Evolutionary conservation across 108 stramenopile genomes (phyloP).

Genomic region (Chaetoceros muelleri): DNA sequence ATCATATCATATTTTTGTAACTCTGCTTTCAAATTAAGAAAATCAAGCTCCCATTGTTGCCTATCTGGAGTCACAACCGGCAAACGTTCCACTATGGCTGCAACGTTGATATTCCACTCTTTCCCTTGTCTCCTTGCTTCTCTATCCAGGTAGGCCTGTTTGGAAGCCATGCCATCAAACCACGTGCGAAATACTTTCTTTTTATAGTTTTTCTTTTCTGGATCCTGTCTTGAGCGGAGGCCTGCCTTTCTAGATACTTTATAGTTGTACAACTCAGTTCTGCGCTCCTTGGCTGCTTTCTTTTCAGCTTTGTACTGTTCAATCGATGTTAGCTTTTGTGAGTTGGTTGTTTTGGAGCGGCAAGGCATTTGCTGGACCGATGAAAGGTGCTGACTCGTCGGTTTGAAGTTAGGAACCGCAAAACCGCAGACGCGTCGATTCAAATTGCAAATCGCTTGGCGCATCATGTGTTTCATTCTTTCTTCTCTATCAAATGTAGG

Average conservation of each 20-base stretch:
- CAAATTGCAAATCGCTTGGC: too few species aligned
- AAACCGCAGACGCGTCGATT: too few species aligned
- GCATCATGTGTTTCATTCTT: too few species aligned
- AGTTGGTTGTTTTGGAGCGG: neutral
- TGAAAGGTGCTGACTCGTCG: too few species aligned
- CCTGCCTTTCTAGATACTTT: constrained; percentile 25
- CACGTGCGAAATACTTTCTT: constrained; percentile 43
- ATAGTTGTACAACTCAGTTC: constrained; percentile 28
- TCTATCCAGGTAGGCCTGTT: constrained; percentile 45
- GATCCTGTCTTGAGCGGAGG: constrained; percentile 41
- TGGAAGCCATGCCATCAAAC: constrained; percentile 37
- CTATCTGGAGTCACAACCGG: constrained; percentile 61
- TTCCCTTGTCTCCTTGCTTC: constrained; percentile 49
- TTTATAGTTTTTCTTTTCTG: constrained; percentile 23
- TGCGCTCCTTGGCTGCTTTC: constrained; percentile 39
- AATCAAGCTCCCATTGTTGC: constrained; percentile 57
- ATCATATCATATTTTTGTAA: constrained; percentile 47
- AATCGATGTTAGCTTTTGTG: neutral
- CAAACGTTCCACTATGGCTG: constrained; percentile 61
- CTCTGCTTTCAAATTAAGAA: constrained; percentile 35
- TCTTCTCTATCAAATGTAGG: too few species aligned
- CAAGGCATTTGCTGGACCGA: neutral
- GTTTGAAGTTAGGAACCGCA: too few species aligned
- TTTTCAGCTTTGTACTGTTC: neutral
- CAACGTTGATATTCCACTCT: constrained; percentile 67